phyloP scores from a whole-genome alignment of 2,329 filamentous ascomycete genomes.

The Hymenoscyphus infarciens region DNA sequence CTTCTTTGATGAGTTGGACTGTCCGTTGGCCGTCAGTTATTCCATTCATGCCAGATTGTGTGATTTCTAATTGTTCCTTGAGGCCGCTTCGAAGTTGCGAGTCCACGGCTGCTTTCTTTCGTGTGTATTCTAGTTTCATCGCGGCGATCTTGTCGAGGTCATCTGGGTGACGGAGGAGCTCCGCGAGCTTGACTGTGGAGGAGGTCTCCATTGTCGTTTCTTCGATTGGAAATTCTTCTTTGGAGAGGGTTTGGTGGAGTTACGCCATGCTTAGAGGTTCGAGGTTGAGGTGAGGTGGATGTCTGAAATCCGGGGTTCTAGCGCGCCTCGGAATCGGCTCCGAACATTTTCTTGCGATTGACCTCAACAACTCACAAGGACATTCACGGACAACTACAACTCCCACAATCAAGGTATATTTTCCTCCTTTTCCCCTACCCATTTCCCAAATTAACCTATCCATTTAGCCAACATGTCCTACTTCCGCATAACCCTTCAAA shows the following conservation, averaged over 20 bases:
- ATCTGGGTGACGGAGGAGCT: conserved; percentile 91
- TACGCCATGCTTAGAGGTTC: conserved; percentile 23
- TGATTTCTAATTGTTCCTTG: conserved; percentile 89
- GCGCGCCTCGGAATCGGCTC: conserved; percentile 7
- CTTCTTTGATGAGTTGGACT: conserved; percentile 90
- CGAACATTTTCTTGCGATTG: conserved; percentile 16
- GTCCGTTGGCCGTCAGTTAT: conserved; percentile 88
- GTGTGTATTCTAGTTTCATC: conserved; percentile 86
- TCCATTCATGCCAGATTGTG: conserved; percentile 86
- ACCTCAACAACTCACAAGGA: conserved; percentile 14
- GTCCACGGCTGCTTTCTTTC: conserved; percentile 91
- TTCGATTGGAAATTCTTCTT: conserved; percentile 13
- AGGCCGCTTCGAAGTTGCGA: conserved; percentile 83
- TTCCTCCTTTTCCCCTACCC: neutral
- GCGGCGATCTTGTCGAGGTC: conserved; percentile 93
- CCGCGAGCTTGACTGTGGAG: conserved; percentile 65
- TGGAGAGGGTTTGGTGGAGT: conserved; percentile 12
- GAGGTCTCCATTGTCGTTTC: conserved; percentile 35
- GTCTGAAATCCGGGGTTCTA: conserved; percentile 17
- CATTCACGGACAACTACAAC: conserved; percentile 5
- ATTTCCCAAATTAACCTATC: conserved; percentile 6
- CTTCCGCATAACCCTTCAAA: conserved; percentile 71
- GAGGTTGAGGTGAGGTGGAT: neutral
- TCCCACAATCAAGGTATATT: conserved; percentile 16
- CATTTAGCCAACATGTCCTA: conserved; percentile 45